phyloP scores from a whole-genome alignment of 495 filamentous ascomycete species.

The Oidiodendron maius region DNA sequence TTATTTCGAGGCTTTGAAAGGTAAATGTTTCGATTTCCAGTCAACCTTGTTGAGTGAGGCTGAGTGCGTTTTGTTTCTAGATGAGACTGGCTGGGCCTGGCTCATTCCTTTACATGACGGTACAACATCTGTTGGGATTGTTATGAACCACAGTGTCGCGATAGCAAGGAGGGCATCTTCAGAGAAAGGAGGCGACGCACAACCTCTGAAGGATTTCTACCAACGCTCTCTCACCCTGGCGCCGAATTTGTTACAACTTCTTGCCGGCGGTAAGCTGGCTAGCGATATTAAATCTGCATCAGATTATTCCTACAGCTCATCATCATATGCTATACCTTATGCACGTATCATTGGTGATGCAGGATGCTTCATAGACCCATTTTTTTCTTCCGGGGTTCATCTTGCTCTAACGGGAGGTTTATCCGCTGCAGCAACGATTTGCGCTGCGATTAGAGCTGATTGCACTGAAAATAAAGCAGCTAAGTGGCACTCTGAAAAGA shows the following conservation, averaged over 20 bases:
- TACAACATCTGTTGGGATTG: slow-evolving; percentile 30
- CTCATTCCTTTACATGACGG: slow-evolving; percentile 30
- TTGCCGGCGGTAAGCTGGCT: slow-evolving; percentile 25
- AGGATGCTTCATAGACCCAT: slow-evolving; percentile 39
- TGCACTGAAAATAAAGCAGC: not conserved
- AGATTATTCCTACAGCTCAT: slow-evolving; percentile 40
- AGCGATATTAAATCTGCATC: slow-evolving; percentile 33
- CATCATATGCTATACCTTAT: slow-evolving; percentile 29
- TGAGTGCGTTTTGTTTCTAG: slow-evolving; percentile 10
- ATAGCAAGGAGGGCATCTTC: slow-evolving; percentile 15
- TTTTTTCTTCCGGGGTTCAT: too few relatives aligned
- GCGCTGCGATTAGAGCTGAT: slow-evolving; percentile 1
- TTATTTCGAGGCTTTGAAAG: slow-evolving; percentile 32
- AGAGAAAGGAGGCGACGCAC: not conserved
- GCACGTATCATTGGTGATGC: slow-evolving; percentile 35
- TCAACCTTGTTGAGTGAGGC: not conserved
- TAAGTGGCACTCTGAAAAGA: not conserved
- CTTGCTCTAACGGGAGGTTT: not conserved
- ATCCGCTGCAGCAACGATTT: slow-evolving; percentile 1
- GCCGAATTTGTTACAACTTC: slow-evolving; percentile 23
- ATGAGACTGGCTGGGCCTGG: slow-evolving; percentile 35
- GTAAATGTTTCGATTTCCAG: slow-evolving; percentile 5
- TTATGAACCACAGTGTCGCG: slow-evolving; percentile 27
- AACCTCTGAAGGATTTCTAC: not conserved
- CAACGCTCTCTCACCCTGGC: not conserved